Conservation (phyloP, 2,329 filamentous ascomycete genomes). For the Ascochyta clinopodiicola region DNA sequence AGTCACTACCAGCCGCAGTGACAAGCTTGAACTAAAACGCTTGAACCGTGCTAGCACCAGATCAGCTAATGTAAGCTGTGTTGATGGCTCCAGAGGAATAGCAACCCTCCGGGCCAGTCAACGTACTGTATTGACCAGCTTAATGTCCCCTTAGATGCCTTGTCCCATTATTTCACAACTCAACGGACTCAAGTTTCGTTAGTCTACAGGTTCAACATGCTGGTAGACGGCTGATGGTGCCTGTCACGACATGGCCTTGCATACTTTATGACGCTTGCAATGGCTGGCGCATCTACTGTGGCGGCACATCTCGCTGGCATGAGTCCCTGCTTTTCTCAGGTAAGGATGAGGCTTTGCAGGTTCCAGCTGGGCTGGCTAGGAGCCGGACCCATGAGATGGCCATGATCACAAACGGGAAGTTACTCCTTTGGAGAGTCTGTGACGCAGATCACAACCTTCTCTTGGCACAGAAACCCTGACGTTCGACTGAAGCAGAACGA, state of each 20-base stretch:
- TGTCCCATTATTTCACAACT: neutral
- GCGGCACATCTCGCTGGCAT: conserved; percentile 2
- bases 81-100: neutral
- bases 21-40: conserved; percentile 26
- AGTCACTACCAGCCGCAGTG: conserved; percentile 12
- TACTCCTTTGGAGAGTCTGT: neutral
- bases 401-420: neutral
- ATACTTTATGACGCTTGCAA: conserved; percentile 19
- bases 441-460: neutral
- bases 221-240: neutral
- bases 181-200: neutral
- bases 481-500: neutral
- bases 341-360: conserved; percentile 1
- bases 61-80: conserved; percentile 14
- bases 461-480: neutral
- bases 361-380: neutral
- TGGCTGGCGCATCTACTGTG: conserved; percentile 2
- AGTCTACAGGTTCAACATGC: neutral
- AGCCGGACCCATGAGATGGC: neutral
- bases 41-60: conserved; percentile 9
- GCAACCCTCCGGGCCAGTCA: conserved; percentile 1
- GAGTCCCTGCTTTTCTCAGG: conserved; percentile 2
- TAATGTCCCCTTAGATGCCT: neutral
- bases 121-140: neutral
- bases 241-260: conserved; percentile 8